Base-by-base conservation (phyloP, 768 basidiomycete genomes). In the Termitomyces sp. region DNA sequence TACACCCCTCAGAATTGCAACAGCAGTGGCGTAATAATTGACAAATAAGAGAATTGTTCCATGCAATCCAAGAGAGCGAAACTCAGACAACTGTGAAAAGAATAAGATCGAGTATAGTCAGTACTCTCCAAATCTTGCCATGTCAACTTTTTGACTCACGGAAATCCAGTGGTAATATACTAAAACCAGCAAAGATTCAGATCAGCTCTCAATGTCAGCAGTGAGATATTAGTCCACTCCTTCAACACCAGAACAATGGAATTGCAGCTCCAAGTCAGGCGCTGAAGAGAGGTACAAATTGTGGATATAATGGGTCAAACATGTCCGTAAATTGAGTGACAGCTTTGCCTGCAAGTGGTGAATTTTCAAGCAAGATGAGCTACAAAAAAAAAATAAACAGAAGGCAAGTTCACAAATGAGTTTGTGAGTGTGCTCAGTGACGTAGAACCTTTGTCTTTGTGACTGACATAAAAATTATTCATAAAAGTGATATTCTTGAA, bases 361-460 rank as follows among this genome's bases (percentile, higher is more conserved):
- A 59, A 97, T 91, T 93, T 95, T 43, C 16, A 60, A 13, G 14
- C 10, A 16, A 40, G 27, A 32, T 49, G 18, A 57, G 33, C 5
- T 36, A 54, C n/a, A 18, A 18, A 7, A 16, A n/a, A 20, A 4
- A 22, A 32, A 6, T 24, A 4, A 32, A 12, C 5, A 43, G 37
- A 3, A 40, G 55, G 24, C 6, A 14, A 14, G 22, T 60, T 9
- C 33, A 91, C 93, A 92, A 98, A 94, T 2, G 92, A 88, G 68
- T 98, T 98, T 0, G 96, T 98, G 69, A 94, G 95, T 22, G 93
- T 94, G 67, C 91, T 93, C 0, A 95, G 96, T 26, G n/a, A n/a
- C n/a, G n/a, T n/a, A n/a, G n/a, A n/a, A n/a, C n/a, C n/a, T n/a
- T n/a, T n/a, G n/a, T n/a, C n/a, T n/a, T n/a, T n/a, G n/a, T n/a